These are phyloP conservation scores for Vickermania spadyakhi DNA, from an alignment of 208 protist genomes.

Conservation along the genomic window DNA sequence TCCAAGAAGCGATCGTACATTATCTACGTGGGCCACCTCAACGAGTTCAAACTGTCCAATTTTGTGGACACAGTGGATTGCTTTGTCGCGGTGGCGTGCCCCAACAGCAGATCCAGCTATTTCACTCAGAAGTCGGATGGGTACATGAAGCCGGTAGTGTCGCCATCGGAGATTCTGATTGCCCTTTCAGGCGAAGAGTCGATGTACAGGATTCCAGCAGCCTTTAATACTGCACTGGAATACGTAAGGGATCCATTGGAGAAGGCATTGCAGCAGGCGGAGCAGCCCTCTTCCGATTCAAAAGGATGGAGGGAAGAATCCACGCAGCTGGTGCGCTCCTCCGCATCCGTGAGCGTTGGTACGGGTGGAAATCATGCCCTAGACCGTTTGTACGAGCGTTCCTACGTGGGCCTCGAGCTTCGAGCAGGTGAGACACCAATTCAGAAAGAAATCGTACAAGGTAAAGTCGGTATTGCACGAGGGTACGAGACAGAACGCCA, in stretches of 20 bases:
- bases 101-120: constrained; percentile 62
- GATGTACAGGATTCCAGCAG: constrained; percentile 46
- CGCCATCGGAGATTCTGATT: constrained; percentile 75
- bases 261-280: constrained; percentile 2
- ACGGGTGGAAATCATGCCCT: constrained; percentile 32
- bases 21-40: constrained; percentile 88
- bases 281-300: neutral
- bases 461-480: constrained; percentile 70
- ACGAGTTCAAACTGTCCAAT: constrained; percentile 90
- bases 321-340: neutral
- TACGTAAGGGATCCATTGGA: constrained; percentile 21
- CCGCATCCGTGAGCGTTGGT: constrained; percentile 9
- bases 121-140: constrained; percentile 64
- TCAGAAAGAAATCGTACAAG: constrained; percentile 53
- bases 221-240: constrained; percentile 58
- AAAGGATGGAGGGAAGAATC: neutral
- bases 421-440: constrained; percentile 60
- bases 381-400: constrained; percentile 49
- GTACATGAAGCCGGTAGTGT: constrained; percentile 85
- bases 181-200: constrained; percentile 34
- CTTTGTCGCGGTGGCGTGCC: constrained; percentile 82
- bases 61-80: constrained; percentile 86
- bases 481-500: constrained; percentile 54
- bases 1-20: constrained; percentile 76
- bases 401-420: constrained; percentile 71